Base-by-base conservation (phyloP, 73 alveolate genomes). In the Paramecium octaurelia region DNA sequence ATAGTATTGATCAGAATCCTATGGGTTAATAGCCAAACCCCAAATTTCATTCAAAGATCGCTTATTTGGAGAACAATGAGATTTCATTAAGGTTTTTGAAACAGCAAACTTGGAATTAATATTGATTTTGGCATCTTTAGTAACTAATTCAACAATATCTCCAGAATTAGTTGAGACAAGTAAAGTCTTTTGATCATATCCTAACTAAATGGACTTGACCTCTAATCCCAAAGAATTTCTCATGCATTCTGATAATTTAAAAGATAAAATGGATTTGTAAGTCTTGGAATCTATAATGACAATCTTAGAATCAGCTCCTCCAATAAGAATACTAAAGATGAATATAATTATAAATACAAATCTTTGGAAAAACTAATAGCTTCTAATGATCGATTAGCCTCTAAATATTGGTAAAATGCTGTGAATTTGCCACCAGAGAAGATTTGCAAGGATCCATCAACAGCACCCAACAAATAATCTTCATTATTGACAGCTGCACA, bases 281-380 rank as follows among this genome's bases (percentile, higher is more conserved):
- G 92, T 31, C 80, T 92, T 89, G 2, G 91, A 18, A 70, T 93
- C 97, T 34, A 97, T 85, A 3, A 97, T 71, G 2, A 60, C 44
- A 48, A 98, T 93, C 40, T 92, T 92, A 58, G 96, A 96, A 91
- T 97, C 99, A 91, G 97, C 98, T 21, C 98, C 99, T 23, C 99
- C 99, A 38, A 98, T 93, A 34, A 98, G 94, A 12, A 98, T 95
- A 69, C 84, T 64, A 64, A 64, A n/a, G 21, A 64, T 64, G 5
- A 64, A 29, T 64, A 29, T 14, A 2, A 5, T 27, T 27, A 64
- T 14, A 27, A 31, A 12, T 64, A 64, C 84, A 44, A 80, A 21
- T 80, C 91, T 46, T 48, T 42, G 3, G 40, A 44, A 14, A 46
- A 50, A 44, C 31, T 46, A 23, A 80, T 80, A 4, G 91, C 91